A percentile compares a stretch with the other conserved stretches of the same genome.
These are phyloP conservation scores for Gaertneriomyces sp. DNA, from an alignment of 192 early-diverging fungal species.

Conservation along the genomic window DNA sequence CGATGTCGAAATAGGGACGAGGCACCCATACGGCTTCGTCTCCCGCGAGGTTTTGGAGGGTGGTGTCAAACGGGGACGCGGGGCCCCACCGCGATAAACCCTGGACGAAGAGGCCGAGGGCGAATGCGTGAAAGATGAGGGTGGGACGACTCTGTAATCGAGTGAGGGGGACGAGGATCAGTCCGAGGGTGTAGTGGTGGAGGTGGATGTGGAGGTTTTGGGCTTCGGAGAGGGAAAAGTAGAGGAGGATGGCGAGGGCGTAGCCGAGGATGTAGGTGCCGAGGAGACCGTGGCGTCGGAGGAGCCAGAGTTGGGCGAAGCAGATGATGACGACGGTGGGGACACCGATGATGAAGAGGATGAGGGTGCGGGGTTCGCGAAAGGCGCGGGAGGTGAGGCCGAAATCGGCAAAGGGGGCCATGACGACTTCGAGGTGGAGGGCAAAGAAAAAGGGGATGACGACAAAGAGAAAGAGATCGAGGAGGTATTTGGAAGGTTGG, in stretches of 20 bases:
- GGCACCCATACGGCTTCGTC: constrained; percentile 16
- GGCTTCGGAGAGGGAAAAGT: constrained; percentile 29
- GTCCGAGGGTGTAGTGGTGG: constrained; percentile 27
- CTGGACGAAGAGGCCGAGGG: constrained; percentile 21
- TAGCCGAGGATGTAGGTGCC: constrained; percentile 25
- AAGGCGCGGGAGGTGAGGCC: constrained; percentile 31
- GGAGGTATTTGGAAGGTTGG: constrained; percentile 18
- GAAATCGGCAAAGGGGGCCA: constrained; percentile 24
- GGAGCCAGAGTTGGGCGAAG: constrained; percentile 13
- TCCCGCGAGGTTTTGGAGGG: constrained; percentile 26
- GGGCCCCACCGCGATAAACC: constrained; percentile 33
- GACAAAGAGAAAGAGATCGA: constrained; percentile 27
- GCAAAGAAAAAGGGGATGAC: constrained; percentile 25
- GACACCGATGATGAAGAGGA: constrained; percentile 22
- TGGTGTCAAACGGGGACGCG: constrained; percentile 35
- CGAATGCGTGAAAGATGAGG: constrained; percentile 18
- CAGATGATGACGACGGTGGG: constrained; percentile 18
- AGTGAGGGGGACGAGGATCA: constrained; percentile 24
- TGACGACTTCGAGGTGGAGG: constrained; percentile 34
- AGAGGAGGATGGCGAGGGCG: constrained; percentile 13
- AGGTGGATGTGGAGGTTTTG: constrained; percentile 28
- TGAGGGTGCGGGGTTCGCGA: constrained; percentile 15
- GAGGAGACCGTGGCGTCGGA: constrained; percentile 28
- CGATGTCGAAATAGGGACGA: constrained; percentile 12
- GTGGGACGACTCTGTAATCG: constrained; percentile 18